Evolutionary conservation across 1,284 basidiomycete genomes (phyloP), one percentile per base, ranked within the genome.

Genomic region (Cerrena zonata): DNA sequence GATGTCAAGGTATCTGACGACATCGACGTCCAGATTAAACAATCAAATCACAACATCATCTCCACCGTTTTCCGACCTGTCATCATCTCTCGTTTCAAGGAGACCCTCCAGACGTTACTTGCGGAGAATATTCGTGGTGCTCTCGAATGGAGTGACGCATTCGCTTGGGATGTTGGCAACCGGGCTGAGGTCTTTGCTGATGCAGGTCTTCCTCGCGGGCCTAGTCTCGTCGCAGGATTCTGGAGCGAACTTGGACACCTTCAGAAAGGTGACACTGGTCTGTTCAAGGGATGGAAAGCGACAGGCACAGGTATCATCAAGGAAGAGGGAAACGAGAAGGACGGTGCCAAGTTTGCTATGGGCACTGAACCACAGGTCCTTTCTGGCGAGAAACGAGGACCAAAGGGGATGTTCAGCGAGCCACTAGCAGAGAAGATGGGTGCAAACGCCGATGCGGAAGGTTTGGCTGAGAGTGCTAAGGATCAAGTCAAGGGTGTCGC

Each of bases 321-420:
- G 48, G 75, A 81, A 54, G 68, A 70, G 2, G 68, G 69, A 25
- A 59, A 60, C 13, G 66, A 69, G 18, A 64, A 68, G 2, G 67
- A 67, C 24, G 59, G 59, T 5, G 67, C 71, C n/a, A 65, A 67
- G 48, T 76, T 86, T 44, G 84, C 84, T 1, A 66, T 86, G 66
- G 84, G 84, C 3, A 81, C 75, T 2, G 83, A 84, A 64, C 84
- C 84, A 36, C 84, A 87, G 69, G 76, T 87, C 36, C 63, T 87
- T 27, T 64, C 74, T 21, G 80, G 81, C 0, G 74, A 81, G 54
- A 84, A 86, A 70, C 72, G 68, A 2, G 85, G 84, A 0, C 84
- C 84, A 1, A 60, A 78, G 45, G 84, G 78, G 1, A 80, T 70
- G 2, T 70, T 72, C 13, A 73, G 78, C 2, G 74, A 79, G 59